These are phyloP conservation scores for Calcarisporium arbuscula DNA, from an alignment of 2,329 filamentous ascomycete species.

Conservation along the genomic window DNA sequence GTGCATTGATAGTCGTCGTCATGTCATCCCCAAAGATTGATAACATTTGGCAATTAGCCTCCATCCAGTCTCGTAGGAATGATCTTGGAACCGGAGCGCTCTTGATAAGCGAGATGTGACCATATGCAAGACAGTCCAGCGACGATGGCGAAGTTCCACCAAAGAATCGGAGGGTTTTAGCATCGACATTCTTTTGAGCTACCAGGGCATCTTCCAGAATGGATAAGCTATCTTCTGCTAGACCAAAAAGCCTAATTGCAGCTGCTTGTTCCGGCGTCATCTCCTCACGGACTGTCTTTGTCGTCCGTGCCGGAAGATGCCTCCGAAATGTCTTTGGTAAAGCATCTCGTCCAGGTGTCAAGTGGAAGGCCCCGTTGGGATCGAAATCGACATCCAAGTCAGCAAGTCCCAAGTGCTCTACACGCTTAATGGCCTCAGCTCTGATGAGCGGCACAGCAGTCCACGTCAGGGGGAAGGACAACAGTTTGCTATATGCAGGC, in stretches of 20 bases:
- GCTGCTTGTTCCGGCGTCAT: constrained; percentile 65
- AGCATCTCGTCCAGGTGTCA: constrained; percentile 28
- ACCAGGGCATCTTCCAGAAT: constrained; percentile 60
- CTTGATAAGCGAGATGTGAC: constrained; percentile 71
- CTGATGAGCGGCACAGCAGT: constrained; percentile 71
- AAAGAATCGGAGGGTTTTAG: constrained; percentile 25
- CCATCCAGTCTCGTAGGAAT: constrained; percentile 35
- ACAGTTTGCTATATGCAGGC: constrained; percentile 70
- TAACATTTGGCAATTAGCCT: constrained; percentile 21
- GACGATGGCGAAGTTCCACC: constrained; percentile 17
- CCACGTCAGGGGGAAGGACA: constrained; percentile 86
- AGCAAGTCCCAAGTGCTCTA: constrained; percentile 63
- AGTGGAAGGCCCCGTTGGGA: constrained; percentile 27
- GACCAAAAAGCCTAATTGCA: constrained; percentile 67
- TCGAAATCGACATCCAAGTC: constrained; percentile 57
- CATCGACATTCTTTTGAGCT: constrained; percentile 11
- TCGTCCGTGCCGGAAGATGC: constrained; percentile 34
- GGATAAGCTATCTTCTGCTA: constrained; percentile 65
- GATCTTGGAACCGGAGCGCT: constrained; percentile 37
- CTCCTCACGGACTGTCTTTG: constrained; percentile 53
- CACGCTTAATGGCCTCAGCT: constrained; percentile 61
- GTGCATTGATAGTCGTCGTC: constrained; percentile 13
- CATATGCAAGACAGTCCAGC: constrained; percentile 74
- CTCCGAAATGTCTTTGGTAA: constrained; percentile 34
- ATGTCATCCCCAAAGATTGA: constrained; percentile 26